A percentile compares a stretch with the other conserved stretches of the same genome.
These are phyloP conservation scores for Spiromastix sp. DNA, from an alignment of 2,329 filamentous ascomycete genomes.

Conservation along the genomic window DNA sequence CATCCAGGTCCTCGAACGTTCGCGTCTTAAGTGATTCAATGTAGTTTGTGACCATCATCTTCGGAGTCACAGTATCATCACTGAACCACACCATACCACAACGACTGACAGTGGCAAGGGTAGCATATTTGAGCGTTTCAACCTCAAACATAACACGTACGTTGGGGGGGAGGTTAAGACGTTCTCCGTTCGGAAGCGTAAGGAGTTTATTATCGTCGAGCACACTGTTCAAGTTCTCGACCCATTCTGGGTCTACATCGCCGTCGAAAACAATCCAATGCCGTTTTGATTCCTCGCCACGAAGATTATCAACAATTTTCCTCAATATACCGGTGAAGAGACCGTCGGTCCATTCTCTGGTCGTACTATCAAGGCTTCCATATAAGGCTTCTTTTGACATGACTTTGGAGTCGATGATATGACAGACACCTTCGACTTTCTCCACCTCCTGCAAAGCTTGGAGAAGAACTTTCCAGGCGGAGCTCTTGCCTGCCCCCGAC, in stretches of 20 bases:
- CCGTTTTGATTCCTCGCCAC: slow-evolving; percentile 90
- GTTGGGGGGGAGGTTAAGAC: slow-evolving; percentile 85
- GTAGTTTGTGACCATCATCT: slow-evolving; percentile 90
- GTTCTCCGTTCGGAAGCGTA: slow-evolving; percentile 93
- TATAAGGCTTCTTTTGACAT: slow-evolving; percentile 99
- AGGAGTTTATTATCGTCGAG: slow-evolving; percentile 98
- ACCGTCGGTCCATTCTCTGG: slow-evolving; percentile 96
- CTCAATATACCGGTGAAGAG: slow-evolving; percentile 94
- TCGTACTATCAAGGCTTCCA: slow-evolving; percentile 90
- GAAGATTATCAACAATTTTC: slow-evolving; percentile 97
- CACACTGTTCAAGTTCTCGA: slow-evolving; percentile 99
- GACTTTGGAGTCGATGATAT: slow-evolving; percentile 98
- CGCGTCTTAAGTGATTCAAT: slow-evolving; percentile 71
- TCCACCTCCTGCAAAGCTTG: slow-evolving; percentile 87
- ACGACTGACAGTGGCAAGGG: slow-evolving; percentile 94
- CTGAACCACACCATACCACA: slow-evolving; percentile 99
- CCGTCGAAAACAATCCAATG: slow-evolving; percentile 99
- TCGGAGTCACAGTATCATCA: slow-evolving; percentile 86
- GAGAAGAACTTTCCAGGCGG: slow-evolving; percentile 84
- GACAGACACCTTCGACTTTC: slow-evolving; percentile 82
- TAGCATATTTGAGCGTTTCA: slow-evolving; percentile 93
- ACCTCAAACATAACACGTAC: slow-evolving; percentile 99
- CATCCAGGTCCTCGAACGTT: slow-evolving; percentile 89
- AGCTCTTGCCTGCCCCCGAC: slow-evolving; percentile 94
- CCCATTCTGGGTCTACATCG: slow-evolving; percentile 98